Base-by-base conservation (phyloP, 2,329 filamentous ascomycete species). In the Lasiodiplodia citricola region DNA sequence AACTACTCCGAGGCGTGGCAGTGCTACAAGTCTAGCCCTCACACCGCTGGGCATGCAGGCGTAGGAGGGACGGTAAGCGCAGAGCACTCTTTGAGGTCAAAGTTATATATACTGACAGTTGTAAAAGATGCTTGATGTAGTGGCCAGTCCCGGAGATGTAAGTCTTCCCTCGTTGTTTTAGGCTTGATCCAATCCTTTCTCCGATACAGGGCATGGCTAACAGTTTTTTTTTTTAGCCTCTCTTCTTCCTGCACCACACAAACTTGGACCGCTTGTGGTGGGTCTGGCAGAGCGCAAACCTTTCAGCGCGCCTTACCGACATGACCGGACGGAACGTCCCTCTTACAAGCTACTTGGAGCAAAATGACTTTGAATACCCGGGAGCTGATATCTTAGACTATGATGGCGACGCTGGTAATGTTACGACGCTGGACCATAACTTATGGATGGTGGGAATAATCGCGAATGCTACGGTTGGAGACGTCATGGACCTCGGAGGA, bases 221-320 rank as follows among this genome's bases (percentile, higher is more conserved):
- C 41, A 44, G 37, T 13, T 16, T 4, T 4, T 31, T 7, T 14
- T 16, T 4, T 4, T 18, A 57, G 55, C 71, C 71, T 3, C 21
- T 75, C 37, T 84, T 84, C 73, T 83, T 77, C 72, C 74, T 81
- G 31, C 81, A 83, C 71, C 82, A 84, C 66, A 77, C 75, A 11
- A 77, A 79, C 72, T 78, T 84, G 37, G 82, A 84, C 70, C 75
- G 80, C 3, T 71, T 79, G 2, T 84, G 77, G 76, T 82, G 80
- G 80, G 78, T 81, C 23, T 84, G 82, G 82, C 81, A 84, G 74
- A 79, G 77, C 56, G 70, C 79, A 41, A 74, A 82, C 47, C 28
- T 69, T 23, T 18, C 68, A 1, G 25, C 57, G 8, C 56, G 70
- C 7, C 44, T 68, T n/a, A 68, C 57, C 10, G 70, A 69, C 44